phyloP scores from a whole-genome alignment of 2,329 filamentous ascomycete species.

The Podosphaera aphanis region DNA sequence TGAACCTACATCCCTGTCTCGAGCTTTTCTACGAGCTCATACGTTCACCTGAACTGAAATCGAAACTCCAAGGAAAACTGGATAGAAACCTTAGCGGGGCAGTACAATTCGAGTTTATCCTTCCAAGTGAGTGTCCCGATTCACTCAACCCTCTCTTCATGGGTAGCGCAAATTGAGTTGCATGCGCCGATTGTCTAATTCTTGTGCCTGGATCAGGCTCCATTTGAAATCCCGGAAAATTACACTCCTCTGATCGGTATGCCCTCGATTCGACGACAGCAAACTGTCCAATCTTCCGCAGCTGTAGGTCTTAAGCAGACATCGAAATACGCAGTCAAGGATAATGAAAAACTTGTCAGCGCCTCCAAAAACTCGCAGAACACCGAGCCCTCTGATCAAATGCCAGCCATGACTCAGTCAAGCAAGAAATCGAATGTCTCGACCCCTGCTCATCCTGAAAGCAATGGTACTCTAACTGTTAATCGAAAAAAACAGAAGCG shows the following conservation, averaged over 20 bases:
- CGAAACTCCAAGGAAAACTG: constrained; percentile 5
- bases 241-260: constrained; percentile 15
- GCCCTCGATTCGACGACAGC: constrained; percentile 30
- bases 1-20: background rate
- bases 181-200: constrained; percentile 5
- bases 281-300: constrained; percentile 24
- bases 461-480: constrained; percentile 24
- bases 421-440: constrained; percentile 15
- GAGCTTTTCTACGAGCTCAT: background rate
- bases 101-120: constrained; percentile 6
- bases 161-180: background rate
- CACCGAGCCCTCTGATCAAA: constrained; percentile 29
- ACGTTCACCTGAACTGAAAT: background rate
- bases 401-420: constrained; percentile 20
- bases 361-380: constrained; percentile 29
- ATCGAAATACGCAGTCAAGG: constrained; percentile 42
- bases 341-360: constrained; percentile 46
- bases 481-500: constrained; percentile 95
- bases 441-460: constrained; percentile 9
- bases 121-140: constrained; percentile 8
- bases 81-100: constrained; percentile 14
- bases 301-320: constrained; percentile 25
- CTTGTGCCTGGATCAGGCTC: constrained; percentile 1
- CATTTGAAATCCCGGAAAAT: background rate
- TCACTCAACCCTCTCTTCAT: background rate